Evolutionary conservation across 257 asterid species (phyloP).

Genomic region (Anisodus tanguticus): DNA sequence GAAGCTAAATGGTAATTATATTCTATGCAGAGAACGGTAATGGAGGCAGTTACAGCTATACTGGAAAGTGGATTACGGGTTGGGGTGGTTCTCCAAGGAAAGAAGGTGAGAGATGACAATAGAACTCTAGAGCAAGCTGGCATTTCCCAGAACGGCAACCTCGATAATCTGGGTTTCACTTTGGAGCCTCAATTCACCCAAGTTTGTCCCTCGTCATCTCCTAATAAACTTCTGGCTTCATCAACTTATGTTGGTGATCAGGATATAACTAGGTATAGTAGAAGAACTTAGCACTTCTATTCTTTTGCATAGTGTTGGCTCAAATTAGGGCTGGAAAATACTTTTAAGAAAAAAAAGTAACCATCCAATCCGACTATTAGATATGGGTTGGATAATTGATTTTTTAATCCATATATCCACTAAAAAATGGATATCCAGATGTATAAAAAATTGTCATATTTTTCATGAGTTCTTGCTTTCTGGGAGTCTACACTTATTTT

Average conservation of each 20-base stretch:
- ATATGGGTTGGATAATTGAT: no score
- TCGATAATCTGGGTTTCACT: slow-evolving; percentile 63
- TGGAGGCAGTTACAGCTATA: slow-evolving; percentile 75
- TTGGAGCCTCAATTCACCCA: slow-evolving; percentile 58
- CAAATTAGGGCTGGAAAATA: no score
- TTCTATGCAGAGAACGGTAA: slow-evolving; percentile 63
- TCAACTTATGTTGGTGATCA: slow-evolving; percentile 46
- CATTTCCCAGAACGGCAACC: slow-evolving; percentile 58
- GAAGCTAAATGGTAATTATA: background rate
- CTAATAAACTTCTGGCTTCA: slow-evolving; percentile 39
- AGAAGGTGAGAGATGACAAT: slow-evolving; percentile 72
- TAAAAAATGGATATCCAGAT: no score
- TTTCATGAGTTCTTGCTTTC: no score
- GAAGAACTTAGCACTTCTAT: background rate
- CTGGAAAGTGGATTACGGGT: slow-evolving; percentile 72
- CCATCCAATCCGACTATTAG: no score
- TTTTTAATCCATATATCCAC: no score
- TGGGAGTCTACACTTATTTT: no score
- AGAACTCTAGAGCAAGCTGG: slow-evolving; percentile 79
- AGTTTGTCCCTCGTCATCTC: slow-evolving; percentile 41
- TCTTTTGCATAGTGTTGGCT: background rate
- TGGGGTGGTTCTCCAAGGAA: slow-evolving; percentile 77
- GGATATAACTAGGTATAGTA: slow-evolving; percentile 46
- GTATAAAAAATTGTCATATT: no score
- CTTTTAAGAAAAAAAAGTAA: no score